Evolutionary conservation across 2,329 filamentous ascomycete genomes (phyloP), one percentile per base, ranked within the genome.

Genomic region (Fusarium irregulare): DNA sequence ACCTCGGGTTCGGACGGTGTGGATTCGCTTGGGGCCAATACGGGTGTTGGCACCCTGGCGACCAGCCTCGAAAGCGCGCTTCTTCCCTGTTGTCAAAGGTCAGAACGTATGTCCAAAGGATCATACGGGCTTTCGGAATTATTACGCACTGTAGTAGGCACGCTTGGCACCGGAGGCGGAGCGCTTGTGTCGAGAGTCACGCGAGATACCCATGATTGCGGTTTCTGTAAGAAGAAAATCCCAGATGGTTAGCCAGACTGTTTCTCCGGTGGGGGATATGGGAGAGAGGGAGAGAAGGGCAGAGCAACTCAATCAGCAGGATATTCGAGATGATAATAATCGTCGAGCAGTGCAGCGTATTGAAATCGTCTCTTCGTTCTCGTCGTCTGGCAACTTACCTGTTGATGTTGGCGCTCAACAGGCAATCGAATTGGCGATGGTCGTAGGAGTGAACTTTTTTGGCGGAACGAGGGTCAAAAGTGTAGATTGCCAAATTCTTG

Each of bases 161-260:
- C 92, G 91, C 92, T 99, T 99, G 82, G 97, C 96, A 90, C 96
- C 97, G 85, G 97, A 93, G 85, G 95, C 94, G 86, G 94, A 94
- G 88, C 96, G 94, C 93, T 99, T 99, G 92, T 99, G 96, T 89
- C 96, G 94, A 85, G 94, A 97, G 88, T 98, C 95, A 89, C 96
- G 93, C 87, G 95, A 98, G 89, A 99, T 98, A 99, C 96, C 93
- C 92, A 95, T 95, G 88, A 91, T 93, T 92, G 90, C 91, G 86
- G 87, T 88, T 87, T 88, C 88, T 91, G 83, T 75, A 79, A 66
- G 59, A 62, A 65, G 68, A 56, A 53, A 40, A 60, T 48, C 56
- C 64, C 50, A 71, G 66, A 47, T 64, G 61, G 69, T 78, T 64
- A 76, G 74, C 64, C 28, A 34, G 40, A 57, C 47, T 44, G 32